Base-by-base conservation (phyloP, 495 filamentous ascomycete genomes). In the Annulohypoxylon nitens region DNA sequence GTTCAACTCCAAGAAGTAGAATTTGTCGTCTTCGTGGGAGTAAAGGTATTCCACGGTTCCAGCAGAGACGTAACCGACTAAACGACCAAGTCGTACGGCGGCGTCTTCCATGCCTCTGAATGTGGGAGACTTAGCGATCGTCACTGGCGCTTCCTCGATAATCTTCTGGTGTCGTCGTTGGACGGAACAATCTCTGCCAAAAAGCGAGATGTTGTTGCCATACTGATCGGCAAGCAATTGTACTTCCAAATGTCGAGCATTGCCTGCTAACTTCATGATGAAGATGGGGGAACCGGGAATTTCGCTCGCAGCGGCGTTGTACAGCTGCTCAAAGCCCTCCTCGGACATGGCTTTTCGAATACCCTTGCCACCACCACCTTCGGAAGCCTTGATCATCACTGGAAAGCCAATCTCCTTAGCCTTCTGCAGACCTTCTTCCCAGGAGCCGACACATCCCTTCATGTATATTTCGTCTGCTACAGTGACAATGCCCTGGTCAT, bases 221-320 rank as follows among this genome's bases (percentile, higher is more conserved):
- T 99, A 99, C 87, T 99, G 93, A 85, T 99, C 96, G 60, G 96
- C 96, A 41, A 99, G 86, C 75, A 99, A 83, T 83, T 99, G 96
- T 47, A 99, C 96, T 82, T 99, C 96, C 85, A 99, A 86, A 88
- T 99, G 96, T 57, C 96, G 86, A 48, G 96, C 96, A 80, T 95
- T 97, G 59, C 97, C 96, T 25, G 96, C 96, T 69, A 99, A 87
- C 88, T 99, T 98, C 96, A 99, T 99, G 83, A 99, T 94, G 86
- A 99, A 99, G 78, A 99, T 99, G 33, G 96, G 96, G 26, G 97
- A 98, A 45, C 96, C 96, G n/a, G 96, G 96, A 74, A 99, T 97
- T 86, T 99, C 96, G 81, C 90, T 96, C 1, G 95, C 94, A 33
- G 97, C 96, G 33, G 96, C 97, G 75, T 95, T 94, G 86, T 98